Conservation (phyloP, 257 asterid genomes). For the Fraxinus quadrangulata region DNA sequence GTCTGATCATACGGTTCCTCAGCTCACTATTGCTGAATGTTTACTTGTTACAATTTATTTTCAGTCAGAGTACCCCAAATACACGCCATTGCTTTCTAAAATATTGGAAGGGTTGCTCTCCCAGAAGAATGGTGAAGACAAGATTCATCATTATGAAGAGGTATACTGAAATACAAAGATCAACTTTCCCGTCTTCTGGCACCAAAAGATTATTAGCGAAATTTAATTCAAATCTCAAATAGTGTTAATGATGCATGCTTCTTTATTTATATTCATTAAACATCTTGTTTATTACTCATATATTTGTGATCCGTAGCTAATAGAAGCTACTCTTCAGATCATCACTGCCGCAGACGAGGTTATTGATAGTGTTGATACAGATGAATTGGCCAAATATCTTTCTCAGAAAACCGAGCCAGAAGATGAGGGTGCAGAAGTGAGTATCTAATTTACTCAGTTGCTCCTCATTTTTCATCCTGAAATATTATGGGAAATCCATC, state of each 20-base stretch:
- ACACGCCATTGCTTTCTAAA: slow-evolving; percentile 90
- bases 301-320: background rate
- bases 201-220: background rate
- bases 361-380: slow-evolving; percentile 65
- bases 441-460: slow-evolving; percentile 31
- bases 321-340: slow-evolving; percentile 50
- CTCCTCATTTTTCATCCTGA: slow-evolving; percentile 4
- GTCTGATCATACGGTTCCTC: background rate
- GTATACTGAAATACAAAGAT: slow-evolving; percentile 34
- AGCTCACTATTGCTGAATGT: slow-evolving; percentile 12
- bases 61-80: slow-evolving; percentile 88
- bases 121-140: slow-evolving; percentile 58
- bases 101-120: slow-evolving; percentile 77
- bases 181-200: background rate
- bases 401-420: slow-evolving; percentile 77
- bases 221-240: background rate
- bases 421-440: slow-evolving; percentile 88
- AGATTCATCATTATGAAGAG: slow-evolving; percentile 69
- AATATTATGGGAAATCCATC: background rate
- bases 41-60: slow-evolving; percentile 30
- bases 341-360: slow-evolving; percentile 76
- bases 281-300: background rate
- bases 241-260: background rate
- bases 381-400: slow-evolving; percentile 70
- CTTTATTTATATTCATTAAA: background rate